Evolutionary conservation across 1,284 basidiomycete genomes (phyloP), one percentile per base, ranked within the genome.

Genomic region (Cryptococcus sp.): DNA sequence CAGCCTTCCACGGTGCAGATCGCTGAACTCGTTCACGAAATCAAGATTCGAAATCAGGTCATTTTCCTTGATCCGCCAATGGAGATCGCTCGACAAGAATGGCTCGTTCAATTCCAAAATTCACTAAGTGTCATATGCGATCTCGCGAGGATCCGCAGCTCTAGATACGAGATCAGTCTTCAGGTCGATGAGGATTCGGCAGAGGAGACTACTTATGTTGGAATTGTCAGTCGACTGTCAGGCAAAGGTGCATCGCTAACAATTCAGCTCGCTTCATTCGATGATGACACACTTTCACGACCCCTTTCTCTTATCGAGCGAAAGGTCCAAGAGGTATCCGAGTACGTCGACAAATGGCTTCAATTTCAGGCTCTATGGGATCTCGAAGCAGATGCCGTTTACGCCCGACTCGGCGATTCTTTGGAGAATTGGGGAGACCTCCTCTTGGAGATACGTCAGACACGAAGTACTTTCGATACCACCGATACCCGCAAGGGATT

Each of bases 341-440:
- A 86, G 41, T 98, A 98, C 72, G 91, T 98, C 47, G 87, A 81
- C 59, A 96, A 96, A 77, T 98, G 96, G 94, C 83, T 98, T 0
- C 92, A 94, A 69, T 98, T 98, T 82, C 96, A 98, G 75, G 94
- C 92, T 0, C 80, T 98, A 0, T 98, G 94, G 96, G 96, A 98
- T 72, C 84, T 98, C 46, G 92, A 98, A 75, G 83, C 92, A 14
- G 94, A 98, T 80, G 88, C 88, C 66, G 92, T 98, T 19, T 98
- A 96, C 23, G 45, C 24, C 22, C 86, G 88, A 0, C 85, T 98
- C 7, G 96, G 94, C 18, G 92, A 98, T 70, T 90, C 88, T 10
- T 83, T 98, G 19, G 83, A 83, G 1, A 81, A 86, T 70, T 99
- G 96, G 96, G 91, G 96, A 69, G 87, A 93, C 66, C 83, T 98